phyloP scores from a whole-genome alignment of 139 green algal species.

The Penium margaritaceum region DNA sequence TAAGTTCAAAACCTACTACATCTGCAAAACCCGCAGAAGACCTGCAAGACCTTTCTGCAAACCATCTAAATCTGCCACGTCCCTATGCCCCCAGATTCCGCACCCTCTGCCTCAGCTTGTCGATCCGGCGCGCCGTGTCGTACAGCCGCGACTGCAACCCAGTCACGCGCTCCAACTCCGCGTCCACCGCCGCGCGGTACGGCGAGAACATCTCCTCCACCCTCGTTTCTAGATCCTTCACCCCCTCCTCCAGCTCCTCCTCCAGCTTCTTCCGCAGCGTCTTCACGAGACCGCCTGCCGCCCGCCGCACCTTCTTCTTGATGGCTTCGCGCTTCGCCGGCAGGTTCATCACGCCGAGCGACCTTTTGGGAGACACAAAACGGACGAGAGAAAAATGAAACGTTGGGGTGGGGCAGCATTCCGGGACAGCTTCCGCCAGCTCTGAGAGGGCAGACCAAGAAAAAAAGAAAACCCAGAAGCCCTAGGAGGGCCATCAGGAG shows the following conservation, averaged over 20 bases:
- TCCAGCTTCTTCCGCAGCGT: constrained; percentile 53
- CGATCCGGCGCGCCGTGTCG: background rate
- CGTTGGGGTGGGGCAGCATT: too few relatives aligned
- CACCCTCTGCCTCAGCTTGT: constrained; percentile 3
- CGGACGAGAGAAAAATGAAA: too few relatives aligned
- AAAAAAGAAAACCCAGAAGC: too few relatives aligned
- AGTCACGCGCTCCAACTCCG: constrained; percentile 14
- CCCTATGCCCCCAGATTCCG: too few relatives aligned
- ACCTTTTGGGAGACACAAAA: too few relatives aligned
- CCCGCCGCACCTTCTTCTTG: constrained; percentile 70
- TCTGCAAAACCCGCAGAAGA: too few relatives aligned
- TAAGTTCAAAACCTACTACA: too few relatives aligned
- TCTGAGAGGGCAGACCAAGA: too few relatives aligned
- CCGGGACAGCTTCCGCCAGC: too few relatives aligned
- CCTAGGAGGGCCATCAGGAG: too few relatives aligned
- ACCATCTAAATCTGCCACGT: too few relatives aligned
- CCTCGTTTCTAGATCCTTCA: background rate
- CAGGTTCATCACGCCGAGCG: constrained; percentile 74
- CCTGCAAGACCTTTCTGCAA: too few relatives aligned
- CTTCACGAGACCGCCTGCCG: constrained; percentile 53
- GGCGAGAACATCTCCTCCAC: constrained; percentile 10
- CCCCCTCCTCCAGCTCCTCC: constrained; percentile 39
- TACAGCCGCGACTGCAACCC: constrained; percentile 12
- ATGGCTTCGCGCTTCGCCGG: constrained; percentile 68
- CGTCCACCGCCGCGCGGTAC: constrained; percentile 14